These are phyloP conservation scores for Wallacemonas rigidus DNA, from an alignment of 208 protist species.

Conservation along the genomic window DNA sequence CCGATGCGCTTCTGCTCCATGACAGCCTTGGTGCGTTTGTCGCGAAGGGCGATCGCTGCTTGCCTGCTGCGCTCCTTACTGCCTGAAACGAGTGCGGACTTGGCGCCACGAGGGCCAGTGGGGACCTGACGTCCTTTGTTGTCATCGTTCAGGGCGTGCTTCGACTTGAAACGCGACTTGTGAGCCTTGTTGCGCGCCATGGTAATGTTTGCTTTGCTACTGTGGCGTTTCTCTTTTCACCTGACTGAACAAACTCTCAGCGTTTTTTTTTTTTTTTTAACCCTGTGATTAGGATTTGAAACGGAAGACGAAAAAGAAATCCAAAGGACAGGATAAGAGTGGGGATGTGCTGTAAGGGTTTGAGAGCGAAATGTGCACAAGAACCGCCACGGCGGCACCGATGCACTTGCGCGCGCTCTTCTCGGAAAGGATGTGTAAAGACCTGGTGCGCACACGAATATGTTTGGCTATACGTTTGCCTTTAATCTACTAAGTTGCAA, in stretches of 20 bases:
- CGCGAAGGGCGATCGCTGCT: conserved; percentile 37
- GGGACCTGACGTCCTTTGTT: conserved; percentile 63
- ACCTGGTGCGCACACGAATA: too few relatives aligned
- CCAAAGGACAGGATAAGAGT: too few relatives aligned
- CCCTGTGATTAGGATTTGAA: too few relatives aligned
- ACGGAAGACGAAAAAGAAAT: too few relatives aligned
- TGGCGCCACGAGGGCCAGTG: conserved; percentile 33
- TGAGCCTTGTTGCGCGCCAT: conserved; percentile 84
- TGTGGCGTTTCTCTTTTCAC: neutral
- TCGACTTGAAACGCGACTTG: conserved; percentile 61
- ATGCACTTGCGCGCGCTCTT: too few relatives aligned
- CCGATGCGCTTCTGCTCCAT: conserved; percentile 60
- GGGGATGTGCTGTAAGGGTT: too few relatives aligned
- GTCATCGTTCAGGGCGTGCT: conserved; percentile 55
- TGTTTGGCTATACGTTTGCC: too few relatives aligned
- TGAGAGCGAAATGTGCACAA: too few relatives aligned
- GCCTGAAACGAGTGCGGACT: conserved; percentile 38
- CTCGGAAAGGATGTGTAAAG: too few relatives aligned
- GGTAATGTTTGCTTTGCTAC: neutral
- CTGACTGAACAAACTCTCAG: neutral
- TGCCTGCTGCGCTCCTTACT: conserved; percentile 60
- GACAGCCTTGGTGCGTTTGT: conserved; percentile 49
- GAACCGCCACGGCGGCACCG: too few relatives aligned
- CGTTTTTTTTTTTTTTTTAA: too few relatives aligned
- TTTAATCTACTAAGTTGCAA: too few relatives aligned